phyloP scores from a whole-genome alignment of 2,329 filamentous ascomycete genomes.

The Epichloe festucae region DNA sequence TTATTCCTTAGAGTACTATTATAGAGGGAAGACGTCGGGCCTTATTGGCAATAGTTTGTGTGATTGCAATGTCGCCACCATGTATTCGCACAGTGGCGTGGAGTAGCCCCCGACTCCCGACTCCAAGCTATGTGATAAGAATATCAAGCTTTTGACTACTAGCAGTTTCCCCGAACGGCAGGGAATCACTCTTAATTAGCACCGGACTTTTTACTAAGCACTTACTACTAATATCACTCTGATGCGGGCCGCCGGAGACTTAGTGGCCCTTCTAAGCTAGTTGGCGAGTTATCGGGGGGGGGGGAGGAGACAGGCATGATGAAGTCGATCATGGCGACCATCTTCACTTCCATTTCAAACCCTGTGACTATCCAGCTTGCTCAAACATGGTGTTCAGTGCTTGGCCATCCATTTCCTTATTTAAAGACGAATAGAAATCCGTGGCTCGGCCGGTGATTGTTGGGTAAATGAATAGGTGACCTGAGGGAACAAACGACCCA shows the following conservation, averaged over 20 bases:
- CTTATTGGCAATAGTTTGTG: background rate
- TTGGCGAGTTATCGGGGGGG: background rate
- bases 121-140: too few species aligned
- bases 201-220: too few species aligned
- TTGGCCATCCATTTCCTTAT: too few species aligned
- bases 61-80: too few species aligned
- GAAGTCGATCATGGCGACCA: background rate
- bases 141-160: too few species aligned
- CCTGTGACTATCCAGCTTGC: background rate
- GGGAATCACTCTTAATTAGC: too few species aligned
- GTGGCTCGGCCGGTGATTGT: background rate
- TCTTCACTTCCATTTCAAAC: background rate
- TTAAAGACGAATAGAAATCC: background rate
- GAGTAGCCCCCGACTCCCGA: too few species aligned
- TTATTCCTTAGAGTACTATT: too few species aligned
- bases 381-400: background rate
- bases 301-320: background rate
- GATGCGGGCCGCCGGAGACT: background rate
- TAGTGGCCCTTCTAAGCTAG: background rate
- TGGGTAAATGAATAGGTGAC: background rate
- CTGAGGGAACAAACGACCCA: background rate
- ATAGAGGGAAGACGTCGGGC: slow-evolving; percentile 1
- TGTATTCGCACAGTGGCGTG: too few species aligned
- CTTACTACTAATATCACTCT: too few species aligned
- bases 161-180: background rate